Evolutionary conservation across 2,329 filamentous ascomycete genomes (phyloP), one percentile per base, ranked within the genome.

Genomic region (Xylariales sp.): DNA sequence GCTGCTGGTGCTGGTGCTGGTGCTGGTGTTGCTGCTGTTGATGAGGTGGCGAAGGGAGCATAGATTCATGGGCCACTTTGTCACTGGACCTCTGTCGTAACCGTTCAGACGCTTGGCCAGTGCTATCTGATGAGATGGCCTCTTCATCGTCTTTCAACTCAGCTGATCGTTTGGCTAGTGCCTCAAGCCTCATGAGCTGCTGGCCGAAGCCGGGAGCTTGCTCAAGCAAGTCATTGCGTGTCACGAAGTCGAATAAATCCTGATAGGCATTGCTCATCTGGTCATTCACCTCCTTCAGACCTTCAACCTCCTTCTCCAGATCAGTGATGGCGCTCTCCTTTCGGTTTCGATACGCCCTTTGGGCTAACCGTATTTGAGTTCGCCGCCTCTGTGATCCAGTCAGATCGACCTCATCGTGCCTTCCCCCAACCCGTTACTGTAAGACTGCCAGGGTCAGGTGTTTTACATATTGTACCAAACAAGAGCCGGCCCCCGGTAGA

Each of bases 331-430:
- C 85, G 16, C 76, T 83, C 57, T 95, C 89, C 63, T 95, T 95
- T 38, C 89, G 82, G 54, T 85, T 80, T 12, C 89, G 80, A 57
- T 95, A 95, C 1, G 88, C 88, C 50, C 88, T 73, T 60, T 95
- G 89, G 2, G 89, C 89, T 41, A 91, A 75, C 18, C 89, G 82
- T 48, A 95, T 93, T 59, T 95, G 89, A 4, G 87, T 91, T 41
- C 89, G 78, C 39, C 89, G 84, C 47, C 88, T 83, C 85, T 86
- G 50, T 40, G 31, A 43, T 29, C 19, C 3, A 43, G 20, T 21
- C 34, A 57, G 45, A 55, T 10, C 14, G 29, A 15, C 9, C 8
- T 32, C 8, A 14, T 14, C 29, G 24, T 27, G 8, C 8, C n/a
- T 27, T n/a, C n/a, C 24, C 24, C 8, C 24, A 8, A 27, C 24